Evolutionary conservation across 495 filamentous ascomycete genomes (phyloP).

Genomic region (Niebla homalea): DNA sequence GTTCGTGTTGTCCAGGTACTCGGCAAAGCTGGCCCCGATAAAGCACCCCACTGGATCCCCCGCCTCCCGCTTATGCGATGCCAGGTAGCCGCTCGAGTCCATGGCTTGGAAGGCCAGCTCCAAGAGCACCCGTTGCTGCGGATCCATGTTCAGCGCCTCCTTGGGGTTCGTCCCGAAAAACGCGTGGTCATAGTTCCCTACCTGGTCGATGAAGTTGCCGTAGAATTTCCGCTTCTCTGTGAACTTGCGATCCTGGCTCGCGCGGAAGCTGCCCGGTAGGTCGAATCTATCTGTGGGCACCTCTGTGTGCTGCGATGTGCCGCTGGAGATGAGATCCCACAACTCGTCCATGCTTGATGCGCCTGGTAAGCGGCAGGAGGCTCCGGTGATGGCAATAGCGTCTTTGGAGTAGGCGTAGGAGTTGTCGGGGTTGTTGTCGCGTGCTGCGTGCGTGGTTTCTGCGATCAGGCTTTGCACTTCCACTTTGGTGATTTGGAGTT

Average conservation of each 20-base stretch:
- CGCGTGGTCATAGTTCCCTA: constrained; percentile 34
- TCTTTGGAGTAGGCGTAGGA: constrained; percentile 4
- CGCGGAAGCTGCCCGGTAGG: constrained; percentile 4
- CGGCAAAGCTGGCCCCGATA: constrained; percentile 13
- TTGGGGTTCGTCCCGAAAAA: constrained; percentile 38
- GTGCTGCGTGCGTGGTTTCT: background rate
- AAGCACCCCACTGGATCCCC: constrained; percentile 9
- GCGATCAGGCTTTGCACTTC: constrained; percentile 4
- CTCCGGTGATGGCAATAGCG: constrained; percentile 15
- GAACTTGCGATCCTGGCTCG: constrained; percentile 3
- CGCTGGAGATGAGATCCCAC: constrained; percentile 17
- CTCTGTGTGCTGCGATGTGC: constrained; percentile 6
- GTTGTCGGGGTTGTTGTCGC: background rate
- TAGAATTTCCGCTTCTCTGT: constrained; percentile 9
- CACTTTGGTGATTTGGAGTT: constrained; percentile 17
- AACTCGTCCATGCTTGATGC: constrained; percentile 18
- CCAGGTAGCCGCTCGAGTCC: constrained; percentile 32
- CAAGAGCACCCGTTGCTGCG: constrained; percentile 36
- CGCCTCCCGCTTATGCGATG: constrained; percentile 1
- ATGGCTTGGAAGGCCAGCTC: constrained; percentile 36
- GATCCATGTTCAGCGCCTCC: constrained; percentile 37
- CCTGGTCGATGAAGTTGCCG: constrained; percentile 32
- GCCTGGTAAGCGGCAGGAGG: constrained; percentile 11
- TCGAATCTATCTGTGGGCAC: constrained; percentile 11
- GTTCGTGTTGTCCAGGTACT: constrained; percentile 21